Evolutionary conservation across 2,329 filamentous ascomycete species (phyloP).

Genomic region (Elsinoe necatrix): DNA sequence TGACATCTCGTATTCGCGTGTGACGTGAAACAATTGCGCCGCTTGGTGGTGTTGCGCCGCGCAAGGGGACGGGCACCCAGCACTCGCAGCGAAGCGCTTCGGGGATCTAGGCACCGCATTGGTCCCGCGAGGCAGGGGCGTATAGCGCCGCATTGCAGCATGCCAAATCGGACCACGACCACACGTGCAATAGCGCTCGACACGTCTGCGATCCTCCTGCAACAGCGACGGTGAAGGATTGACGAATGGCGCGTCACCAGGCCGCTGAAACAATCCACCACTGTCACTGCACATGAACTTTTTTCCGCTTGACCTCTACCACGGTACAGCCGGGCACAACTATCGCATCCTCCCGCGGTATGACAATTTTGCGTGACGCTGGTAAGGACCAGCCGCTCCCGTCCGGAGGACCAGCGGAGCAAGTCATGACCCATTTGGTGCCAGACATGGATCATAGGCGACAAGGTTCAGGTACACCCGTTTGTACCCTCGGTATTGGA

Average conservation of each 20-base stretch:
- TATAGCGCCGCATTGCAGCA: too few relatives aligned
- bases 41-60: background rate
- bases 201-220: background rate
- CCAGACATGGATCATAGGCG: background rate
- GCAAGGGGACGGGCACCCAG: background rate
- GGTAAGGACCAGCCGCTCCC: background rate
- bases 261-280: background rate
- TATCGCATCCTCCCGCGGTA: background rate
- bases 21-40: background rate
- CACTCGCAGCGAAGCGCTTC: background rate
- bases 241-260: too few relatives aligned
- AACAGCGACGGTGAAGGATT: too few relatives aligned
- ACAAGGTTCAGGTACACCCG: background rate
- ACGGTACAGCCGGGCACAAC: background rate
- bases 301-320: background rate
- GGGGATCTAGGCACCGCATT: background rate
- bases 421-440: background rate
- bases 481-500: background rate
- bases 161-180: too few relatives aligned
- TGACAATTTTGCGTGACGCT: background rate
- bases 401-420: background rate
- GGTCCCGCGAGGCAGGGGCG: background rate
- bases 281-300: background rate
- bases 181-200: background rate
- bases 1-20: slow-evolving; percentile 9